Evolutionary conservation across 73 alveolate genomes (phyloP).

Genomic region (Tetrahymena borealis): DNA sequence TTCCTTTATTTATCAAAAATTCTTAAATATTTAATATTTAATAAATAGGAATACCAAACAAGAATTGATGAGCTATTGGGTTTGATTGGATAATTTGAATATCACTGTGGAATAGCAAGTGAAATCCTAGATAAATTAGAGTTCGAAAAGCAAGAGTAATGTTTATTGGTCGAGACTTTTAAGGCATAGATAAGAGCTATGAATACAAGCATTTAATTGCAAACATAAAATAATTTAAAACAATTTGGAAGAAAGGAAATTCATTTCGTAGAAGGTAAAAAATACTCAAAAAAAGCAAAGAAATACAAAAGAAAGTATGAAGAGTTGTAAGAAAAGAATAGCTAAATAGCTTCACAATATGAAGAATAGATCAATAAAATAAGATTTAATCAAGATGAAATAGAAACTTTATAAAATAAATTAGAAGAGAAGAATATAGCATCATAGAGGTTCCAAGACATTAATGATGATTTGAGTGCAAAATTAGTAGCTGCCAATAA

Average conservation of each 20-base stretch:
- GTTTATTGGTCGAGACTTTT: neutral
- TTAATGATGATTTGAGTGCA: neutral
- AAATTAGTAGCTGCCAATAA: neutral
- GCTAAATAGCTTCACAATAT: neutral
- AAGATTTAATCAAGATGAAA: neutral
- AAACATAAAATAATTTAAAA: neutral
- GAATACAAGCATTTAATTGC: neutral
- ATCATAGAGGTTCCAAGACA: neutral
- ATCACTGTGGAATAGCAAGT: neutral
- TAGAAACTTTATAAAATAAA: neutral
- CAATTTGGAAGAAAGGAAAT: neutral
- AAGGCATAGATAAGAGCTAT: neutral
- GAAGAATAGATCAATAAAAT: neutral
- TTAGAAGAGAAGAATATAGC: neutral
- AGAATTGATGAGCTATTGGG: neutral
- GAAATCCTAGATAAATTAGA: neutral
- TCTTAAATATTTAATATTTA: neutral
- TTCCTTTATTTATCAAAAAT: no score
- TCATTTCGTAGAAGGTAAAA: neutral
- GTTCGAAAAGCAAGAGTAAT: neutral
- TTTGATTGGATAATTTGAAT: neutral
- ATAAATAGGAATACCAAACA: neutral
- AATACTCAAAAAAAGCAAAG: neutral
- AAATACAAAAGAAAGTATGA: neutral
- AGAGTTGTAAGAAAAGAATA: neutral